Evolutionary conservation across 176 grass and related monocot species (phyloP), one percentile per base, ranked within the genome.

Genomic region (Musa acuminata): DNA sequence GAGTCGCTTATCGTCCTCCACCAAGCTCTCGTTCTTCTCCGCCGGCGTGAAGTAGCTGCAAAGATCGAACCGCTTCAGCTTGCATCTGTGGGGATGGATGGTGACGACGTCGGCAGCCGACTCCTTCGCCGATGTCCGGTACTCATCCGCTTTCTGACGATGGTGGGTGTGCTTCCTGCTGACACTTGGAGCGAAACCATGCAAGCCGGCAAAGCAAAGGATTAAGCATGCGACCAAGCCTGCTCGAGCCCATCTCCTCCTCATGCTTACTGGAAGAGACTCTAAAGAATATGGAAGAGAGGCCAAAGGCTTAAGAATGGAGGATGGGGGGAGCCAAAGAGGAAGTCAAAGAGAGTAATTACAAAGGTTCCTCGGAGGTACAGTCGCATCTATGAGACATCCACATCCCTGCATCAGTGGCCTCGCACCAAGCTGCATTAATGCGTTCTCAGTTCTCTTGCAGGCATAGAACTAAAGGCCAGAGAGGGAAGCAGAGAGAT

Each of bases 11-110:
- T 77, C 75, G 43, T 77, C 60, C 48, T 77, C 75, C 35, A 77
- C 58, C 57, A 77, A 66, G 60, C 57, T 66, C 19, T 77, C 49
- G 20, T 77, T 64, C 75, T 77, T 77, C 59, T 76, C 59, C 16
- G 35, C 29, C 35, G 43, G 55, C 20, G n/a, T 23, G 17, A 50
- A 23, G 17, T n/a, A 2, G 67, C 13, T 26, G 64, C 26, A 1
- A 13, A 19, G 17, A 70, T 70, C 13, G 13, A 19, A 2, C 48
- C 51, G 17, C 67, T 51, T 70, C 67, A 14, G 51, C 67, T 48
- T n/a, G 67, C 67, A 50, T 11, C 48, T 48, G 8, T 50, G 67
- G 10, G 43, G 67, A 24, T 23, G 62, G 13, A 52, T 20, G 55
- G 19, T 53, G 48, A 13, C 57, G 17, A 63, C 75, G 16, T 4